Evolutionary conservation across 495 filamentous ascomycete species (phyloP).

Genomic region (Lophiotrema nucula): DNA sequence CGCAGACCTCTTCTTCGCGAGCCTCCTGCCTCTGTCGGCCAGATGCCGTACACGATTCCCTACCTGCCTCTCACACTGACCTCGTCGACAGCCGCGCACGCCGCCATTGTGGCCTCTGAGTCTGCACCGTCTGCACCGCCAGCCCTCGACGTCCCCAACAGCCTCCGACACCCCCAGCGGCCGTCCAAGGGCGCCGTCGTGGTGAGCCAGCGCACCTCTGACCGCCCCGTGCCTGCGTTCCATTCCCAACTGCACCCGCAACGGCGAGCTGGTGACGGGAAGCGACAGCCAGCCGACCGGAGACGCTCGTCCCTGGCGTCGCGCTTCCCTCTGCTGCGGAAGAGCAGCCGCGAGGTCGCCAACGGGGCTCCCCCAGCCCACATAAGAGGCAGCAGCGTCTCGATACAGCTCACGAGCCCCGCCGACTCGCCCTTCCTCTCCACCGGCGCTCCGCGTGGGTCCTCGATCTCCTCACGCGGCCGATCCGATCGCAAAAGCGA

Average conservation of each 20-base stretch:
- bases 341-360: slow-evolving; percentile 20
- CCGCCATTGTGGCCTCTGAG: not conserved
- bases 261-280: not conserved
- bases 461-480: slow-evolving; percentile 13
- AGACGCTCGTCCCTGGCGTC: slow-evolving; percentile 24
- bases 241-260: not conserved
- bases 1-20: slow-evolving; percentile 9
- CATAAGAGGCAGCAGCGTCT: slow-evolving; percentile 22
- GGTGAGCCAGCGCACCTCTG: not conserved
- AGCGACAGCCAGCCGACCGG: not conserved
- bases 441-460: slow-evolving; percentile 15
- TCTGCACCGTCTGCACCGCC: not conserved
- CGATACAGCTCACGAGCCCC: not conserved
- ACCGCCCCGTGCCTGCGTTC: not conserved
- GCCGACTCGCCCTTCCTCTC: slow-evolving; percentile 24
- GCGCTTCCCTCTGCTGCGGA: slow-evolving; percentile 29
- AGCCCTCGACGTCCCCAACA: not conserved
- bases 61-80: slow-evolving; percentile 16
- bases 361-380: not conserved
- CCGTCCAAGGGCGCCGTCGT: not conserved
- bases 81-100: not conserved
- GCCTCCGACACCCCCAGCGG: not conserved
- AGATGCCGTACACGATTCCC: slow-evolving; percentile 28
- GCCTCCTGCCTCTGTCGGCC: slow-evolving; percentile 21
- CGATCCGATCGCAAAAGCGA: slow-evolving; percentile 11